Base-by-base conservation (phyloP, 306 rosid genomes). In the Pterocarpus santalinus region DNA sequence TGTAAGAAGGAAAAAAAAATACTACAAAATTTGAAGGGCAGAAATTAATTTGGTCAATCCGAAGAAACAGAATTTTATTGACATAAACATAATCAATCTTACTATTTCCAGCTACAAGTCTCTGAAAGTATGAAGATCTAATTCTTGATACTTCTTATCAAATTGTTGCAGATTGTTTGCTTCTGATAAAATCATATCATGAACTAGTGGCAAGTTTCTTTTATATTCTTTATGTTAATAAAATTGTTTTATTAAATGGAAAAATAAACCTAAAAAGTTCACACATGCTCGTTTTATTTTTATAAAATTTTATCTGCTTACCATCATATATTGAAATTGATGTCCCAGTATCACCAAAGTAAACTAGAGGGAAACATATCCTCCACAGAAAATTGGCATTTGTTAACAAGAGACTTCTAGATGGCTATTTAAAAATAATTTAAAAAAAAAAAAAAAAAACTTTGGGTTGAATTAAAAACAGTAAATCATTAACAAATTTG, bases 321-420 rank as follows among this genome's bases (percentile, higher is more conserved):
- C 30, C 16, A 52, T 32, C 39, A 22, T 75, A 28, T 69, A 39
- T 52, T 53, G 72, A 44, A 64, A 56, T 30, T 46, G 71, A 72
- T 67, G 49, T 77, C 52, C 61, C 52, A 49, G n/a, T 14, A 53
- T 72, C 65, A 44, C 52, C 38, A 13, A 11, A 46, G 34, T 17
- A 58, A 38, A 70, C 65, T 74, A 32, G 49, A 38, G 58, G n/a
- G 43, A 32, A 51, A 10, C 13, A 69, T 10, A 74, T 16, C 56
- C 63, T 52, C 44, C 52, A 70, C n/a, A 56, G 77, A 75, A 82
- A 82, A 55, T 82, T 73, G 77, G 75, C 61, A 67, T 43, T 67
- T 65, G 33, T 72, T 55, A 65, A 56, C 44, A 81, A 68, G 44
- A 34, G 2, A 14, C 17, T 60, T 68, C 61, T 2, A 15, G 8